These are phyloP conservation scores for Gloeopeniophorella convolvens DNA, from an alignment of 768 basidiomycete genomes.

Conservation along the genomic window DNA sequence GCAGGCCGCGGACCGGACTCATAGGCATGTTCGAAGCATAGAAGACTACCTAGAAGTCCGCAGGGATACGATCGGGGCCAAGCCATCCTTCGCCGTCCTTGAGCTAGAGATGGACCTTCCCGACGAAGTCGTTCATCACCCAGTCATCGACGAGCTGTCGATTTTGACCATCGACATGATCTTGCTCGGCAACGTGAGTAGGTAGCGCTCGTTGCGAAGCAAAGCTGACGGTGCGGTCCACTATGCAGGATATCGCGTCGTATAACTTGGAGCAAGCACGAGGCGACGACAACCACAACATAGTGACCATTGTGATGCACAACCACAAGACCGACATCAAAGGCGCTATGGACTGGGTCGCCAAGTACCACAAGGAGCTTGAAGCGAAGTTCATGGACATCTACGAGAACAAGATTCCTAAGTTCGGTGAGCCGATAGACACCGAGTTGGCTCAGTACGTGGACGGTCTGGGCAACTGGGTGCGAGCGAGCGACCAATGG, in stretches of 20 bases:
- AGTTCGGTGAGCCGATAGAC: constrained; percentile 34
- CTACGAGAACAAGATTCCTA: constrained; percentile 29
- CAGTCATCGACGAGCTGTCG: constrained; percentile 11
- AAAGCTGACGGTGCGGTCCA: background rate
- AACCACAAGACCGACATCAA: constrained; percentile 30
- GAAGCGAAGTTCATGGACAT: constrained; percentile 28
- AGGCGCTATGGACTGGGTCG: constrained; percentile 32
- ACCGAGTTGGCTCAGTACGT: constrained; percentile 32
- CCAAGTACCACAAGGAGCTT: constrained; percentile 26
- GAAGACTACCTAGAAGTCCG: constrained; percentile 19
- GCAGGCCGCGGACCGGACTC: constrained; percentile 17
- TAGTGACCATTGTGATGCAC: constrained; percentile 40
- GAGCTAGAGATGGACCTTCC: constrained; percentile 16
- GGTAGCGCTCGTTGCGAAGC: background rate
- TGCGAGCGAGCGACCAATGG: constrained; percentile 37
- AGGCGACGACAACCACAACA: constrained; percentile 35
- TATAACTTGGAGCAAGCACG: constrained; percentile 31
- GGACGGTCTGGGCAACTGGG: constrained; percentile 40
- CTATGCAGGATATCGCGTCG: constrained; percentile 27
- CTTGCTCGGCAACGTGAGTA: constrained; percentile 16
- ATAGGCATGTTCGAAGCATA: constrained; percentile 13
- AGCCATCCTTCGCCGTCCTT: constrained; percentile 19
- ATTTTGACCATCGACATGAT: constrained; percentile 20
- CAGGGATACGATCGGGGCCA: constrained; percentile 18
- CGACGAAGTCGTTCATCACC: constrained; percentile 15